These are phyloP conservation scores for Capronia epimyces DNA, from an alignment of 2,329 filamentous ascomycete genomes.

Conservation along the genomic window DNA sequence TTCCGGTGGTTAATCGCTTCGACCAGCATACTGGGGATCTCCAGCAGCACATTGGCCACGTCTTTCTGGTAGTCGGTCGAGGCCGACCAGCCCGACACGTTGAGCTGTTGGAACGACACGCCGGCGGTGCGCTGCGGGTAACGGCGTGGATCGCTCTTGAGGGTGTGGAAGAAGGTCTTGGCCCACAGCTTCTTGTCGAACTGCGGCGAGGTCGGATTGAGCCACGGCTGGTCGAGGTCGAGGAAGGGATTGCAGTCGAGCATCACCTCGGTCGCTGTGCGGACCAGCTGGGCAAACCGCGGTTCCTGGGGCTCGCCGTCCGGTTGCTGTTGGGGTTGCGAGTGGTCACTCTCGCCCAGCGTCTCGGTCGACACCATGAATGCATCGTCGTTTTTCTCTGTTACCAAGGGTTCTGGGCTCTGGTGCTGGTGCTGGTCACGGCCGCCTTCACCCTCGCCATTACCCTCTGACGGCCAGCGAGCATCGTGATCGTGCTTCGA, in stretches of 20 bases:
- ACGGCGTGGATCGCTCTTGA: background rate
- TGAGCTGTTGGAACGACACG: slow-evolving; percentile 37
- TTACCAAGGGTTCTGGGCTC: background rate
- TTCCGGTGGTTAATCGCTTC: background rate
- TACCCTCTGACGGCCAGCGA: background rate
- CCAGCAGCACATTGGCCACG: slow-evolving; percentile 6
- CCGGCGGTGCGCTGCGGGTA: background rate
- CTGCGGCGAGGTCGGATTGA: background rate
- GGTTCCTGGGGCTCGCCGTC: too few relatives aligned
- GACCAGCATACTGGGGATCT: background rate
- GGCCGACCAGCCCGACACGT: slow-evolving; percentile 40
- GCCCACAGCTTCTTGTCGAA: slow-evolving; percentile 1
- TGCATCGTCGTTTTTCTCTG: background rate
- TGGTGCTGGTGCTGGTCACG: background rate
- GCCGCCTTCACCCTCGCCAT: background rate
- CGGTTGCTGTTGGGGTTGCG: too few relatives aligned
- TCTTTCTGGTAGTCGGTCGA: slow-evolving; percentile 42
- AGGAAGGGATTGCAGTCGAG: background rate
- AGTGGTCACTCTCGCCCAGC: background rate
- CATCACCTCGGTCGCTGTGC: background rate
- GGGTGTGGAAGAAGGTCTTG: background rate
- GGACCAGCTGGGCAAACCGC: background rate
- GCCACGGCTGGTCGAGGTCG: background rate
- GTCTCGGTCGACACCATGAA: background rate
- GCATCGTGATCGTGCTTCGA: too few relatives aligned